Evolutionary conservation across 2,329 filamentous ascomycete species (phyloP), one percentile per base, ranked within the genome.

Genomic region (Nemania sp.): DNA sequence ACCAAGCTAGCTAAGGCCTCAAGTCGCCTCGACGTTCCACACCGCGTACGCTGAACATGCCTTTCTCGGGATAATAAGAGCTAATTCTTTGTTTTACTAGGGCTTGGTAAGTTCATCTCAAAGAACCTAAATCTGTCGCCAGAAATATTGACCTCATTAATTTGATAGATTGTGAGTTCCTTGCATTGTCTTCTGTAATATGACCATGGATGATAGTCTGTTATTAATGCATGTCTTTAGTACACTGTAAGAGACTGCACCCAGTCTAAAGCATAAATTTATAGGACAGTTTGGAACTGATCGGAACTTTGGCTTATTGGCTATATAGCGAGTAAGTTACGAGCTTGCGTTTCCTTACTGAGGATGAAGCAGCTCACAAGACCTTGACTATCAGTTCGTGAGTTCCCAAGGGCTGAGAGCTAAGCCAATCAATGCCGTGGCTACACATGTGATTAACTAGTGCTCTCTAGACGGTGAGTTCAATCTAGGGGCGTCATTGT

Each of bases 391-490:
- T 17, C 29, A 53, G 50, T 53, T 53, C 17, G 50, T 53, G 20
- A 51, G 48, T 45, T 51, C 48, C 35, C 40, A 11, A 11, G 7
- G 15, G 20, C 20, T 51, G 4, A 34, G 39, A 53, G 25, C n/a
- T 2, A 13, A 45, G 18, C 2, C 35, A 4, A 34, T 2, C 20
- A n/a, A 45, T 53, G 25, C 10, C 2, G 6, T 6, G 5, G 21
- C n/a, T 43, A 20, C 3, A 18, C 34, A 10, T 20, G 25, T 43
- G 12, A 15, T n/a, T 43, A 20, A 43, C 50, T 35, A 32, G 35
- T 42, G 21, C 21, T 53, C 3, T 34, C 43, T 12, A 53, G 50
- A 53, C 50, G 21, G 50, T 53, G 21, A 53, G 50, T 18, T 48
- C 7, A n/a, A 48, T 13, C 25, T 34, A 34, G 15, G 20, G n/a